Base-by-base conservation (phyloP, 768 basidiomycete genomes). In the Cystobasidium ongulense region DNA sequence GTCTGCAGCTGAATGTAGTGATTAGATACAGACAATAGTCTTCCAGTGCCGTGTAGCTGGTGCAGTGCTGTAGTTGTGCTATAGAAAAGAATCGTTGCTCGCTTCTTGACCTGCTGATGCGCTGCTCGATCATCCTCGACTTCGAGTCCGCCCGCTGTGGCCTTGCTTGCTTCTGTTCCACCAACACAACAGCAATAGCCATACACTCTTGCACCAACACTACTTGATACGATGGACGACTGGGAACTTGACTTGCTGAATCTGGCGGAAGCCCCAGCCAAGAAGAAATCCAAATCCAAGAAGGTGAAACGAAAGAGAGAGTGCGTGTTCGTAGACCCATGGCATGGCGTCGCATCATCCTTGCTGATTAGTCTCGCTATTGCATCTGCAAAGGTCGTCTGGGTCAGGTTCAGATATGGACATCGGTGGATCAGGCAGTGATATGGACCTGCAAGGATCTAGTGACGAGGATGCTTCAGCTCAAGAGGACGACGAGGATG, bases 241-340 rank as follows among this genome's bases (percentile, higher is more conserved):
- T 75, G 46, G 52, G 70, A 72, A 23, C 66, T 72, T 36, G 74
- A 75, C 35, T 38, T 75, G 31, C 43, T 75, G 21, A 70, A 52
- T 10, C 70, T 75, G 31, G 59, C 67, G 10, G 74, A 75, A 23
- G 74, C 73, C 25, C 74, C 53, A 59, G 65, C 59, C 31, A 27
- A 29, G 13, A 65, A 41, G 50, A 39, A 31, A 21, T 62, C 61
- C 71, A 75, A 72, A 52, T 59, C 59, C 53, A 23, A 54, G 52
- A 54, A 71, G 68, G 33, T 33, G 41, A 72, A 75, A 59, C 67
- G 54, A 25, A 75, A 75, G 74, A 33, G 67, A 50, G 71, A 63
- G 61, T 63, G 38, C 57, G 61, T 72, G 15, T 18, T 18, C 35
- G 25, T 17, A 15, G 25, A 63, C 25, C 13, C 29, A 29, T 2